Base-by-base conservation (phyloP, 257 asterid genomes). In the Plantago major region DNA sequence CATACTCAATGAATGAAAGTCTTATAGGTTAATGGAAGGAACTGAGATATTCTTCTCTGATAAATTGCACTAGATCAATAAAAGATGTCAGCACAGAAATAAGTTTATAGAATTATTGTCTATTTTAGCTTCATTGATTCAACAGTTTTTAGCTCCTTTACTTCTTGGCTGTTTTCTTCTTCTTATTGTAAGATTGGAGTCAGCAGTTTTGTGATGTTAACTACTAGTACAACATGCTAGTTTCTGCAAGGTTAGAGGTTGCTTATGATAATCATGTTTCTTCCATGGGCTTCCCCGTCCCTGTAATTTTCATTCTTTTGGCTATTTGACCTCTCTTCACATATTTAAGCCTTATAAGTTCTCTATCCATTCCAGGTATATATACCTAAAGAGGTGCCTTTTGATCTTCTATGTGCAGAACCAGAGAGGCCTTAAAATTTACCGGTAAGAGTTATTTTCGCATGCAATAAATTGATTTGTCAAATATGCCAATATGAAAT, bases 351-450 rank as follows among this genome's bases (percentile, higher is more conserved):
- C 2, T 46, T 54, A 7, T 42, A 44, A 61, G 60, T 30, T 53
- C 67, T 67, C 66, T 61, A 58, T 74, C 52, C 67, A 67, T 65
- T 67, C 42, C 85, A 89, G 99, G 97, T 82, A 33, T 7, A 92
- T 70, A 73, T 86, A 62, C 99, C 97, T 38, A 89, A 89, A 4
- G 97, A 97, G 64, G 92, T 85, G 33, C 95, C 89, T 28, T 92
- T 81, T 78, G 99, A 92, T 76, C 94, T 92, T 79, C 91, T 92
- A 62, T 92, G 97, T 65, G 88, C 89, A 11, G 96, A 89, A 66
- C 96, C 95, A 54, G 96, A 93, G 81, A 82, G 96, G 67, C 99
- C 97, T 51, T 93, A 96, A 97, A 83, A 93, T 82, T 78, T 93
- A 65, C 89, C 84, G 61, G 96, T 88, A 84, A 30, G 74, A 16